These are phyloP conservation scores for Pezicula neosporulosa DNA, from an alignment of 2,329 filamentous ascomycete genomes.

Conservation along the genomic window DNA sequence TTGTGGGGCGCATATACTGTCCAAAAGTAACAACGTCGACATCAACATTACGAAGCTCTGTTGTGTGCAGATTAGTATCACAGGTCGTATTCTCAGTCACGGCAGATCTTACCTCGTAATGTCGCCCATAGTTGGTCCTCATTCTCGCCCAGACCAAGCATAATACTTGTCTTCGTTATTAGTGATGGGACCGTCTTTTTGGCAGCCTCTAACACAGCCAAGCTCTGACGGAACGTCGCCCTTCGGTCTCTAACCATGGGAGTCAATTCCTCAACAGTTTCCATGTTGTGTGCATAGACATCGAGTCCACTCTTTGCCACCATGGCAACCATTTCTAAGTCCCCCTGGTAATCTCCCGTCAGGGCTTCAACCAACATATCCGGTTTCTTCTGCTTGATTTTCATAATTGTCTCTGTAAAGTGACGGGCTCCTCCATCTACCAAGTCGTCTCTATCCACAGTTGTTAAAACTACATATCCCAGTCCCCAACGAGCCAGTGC, in stretches of 20 bases:
- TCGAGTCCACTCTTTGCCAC: slow-evolving; percentile 88
- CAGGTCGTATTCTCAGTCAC: not conserved
- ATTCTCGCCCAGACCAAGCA: slow-evolving; percentile 92
- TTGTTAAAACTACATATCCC: slow-evolving; percentile 93
- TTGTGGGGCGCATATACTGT: slow-evolving; percentile 99
- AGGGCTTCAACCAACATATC: slow-evolving; percentile 77
- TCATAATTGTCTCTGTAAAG: slow-evolving; percentile 89
- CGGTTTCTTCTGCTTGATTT: slow-evolving; percentile 83
- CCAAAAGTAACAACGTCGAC: slow-evolving; percentile 98
- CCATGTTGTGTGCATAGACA: slow-evolving; percentile 95
- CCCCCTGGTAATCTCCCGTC: slow-evolving; percentile 83
- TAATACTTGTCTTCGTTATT: slow-evolving; percentile 98
- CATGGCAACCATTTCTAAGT: slow-evolving; percentile 80
- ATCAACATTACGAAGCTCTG: slow-evolving; percentile 72
- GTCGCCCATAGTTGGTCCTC: slow-evolving; percentile 82
- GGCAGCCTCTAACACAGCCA: slow-evolving; percentile 75
- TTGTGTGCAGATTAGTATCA: slow-evolving; percentile 9
- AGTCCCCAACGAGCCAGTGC: slow-evolving; percentile 89
- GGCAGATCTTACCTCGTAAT: slow-evolving; percentile 53
- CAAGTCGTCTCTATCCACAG: slow-evolving; percentile 90
- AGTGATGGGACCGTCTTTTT: slow-evolving; percentile 72
- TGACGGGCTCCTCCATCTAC: slow-evolving; percentile 84
- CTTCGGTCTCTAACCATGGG: slow-evolving; percentile 86
- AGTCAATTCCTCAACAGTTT: slow-evolving; percentile 89
- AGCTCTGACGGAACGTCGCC: slow-evolving; percentile 83